These are phyloP conservation scores for Ascoidea tarda DNA, from an alignment of 805 yeast species.

Conservation along the genomic window DNA sequence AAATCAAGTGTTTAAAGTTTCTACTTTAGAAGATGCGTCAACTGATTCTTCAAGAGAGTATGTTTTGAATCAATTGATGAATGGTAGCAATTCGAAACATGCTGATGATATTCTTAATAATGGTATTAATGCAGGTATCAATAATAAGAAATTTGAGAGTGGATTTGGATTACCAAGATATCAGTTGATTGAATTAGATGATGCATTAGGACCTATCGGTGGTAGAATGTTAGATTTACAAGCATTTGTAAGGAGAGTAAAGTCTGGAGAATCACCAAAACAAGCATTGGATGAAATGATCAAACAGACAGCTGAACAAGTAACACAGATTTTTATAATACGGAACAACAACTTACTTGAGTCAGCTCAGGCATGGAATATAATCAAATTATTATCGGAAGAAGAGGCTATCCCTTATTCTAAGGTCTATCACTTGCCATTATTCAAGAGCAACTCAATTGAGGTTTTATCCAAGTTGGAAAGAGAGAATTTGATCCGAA, in stretches of 20 bases:
- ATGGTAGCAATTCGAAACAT: conserved; percentile 17
- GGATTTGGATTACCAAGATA: conserved; percentile 12
- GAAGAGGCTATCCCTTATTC: conserved; percentile 30
- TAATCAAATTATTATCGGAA: conserved; percentile 50
- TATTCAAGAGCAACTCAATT: conserved; percentile 43
- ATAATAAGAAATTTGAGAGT: conserved; percentile 12
- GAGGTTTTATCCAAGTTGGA: conserved; percentile 59
- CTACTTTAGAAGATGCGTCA: conserved; percentile 73
- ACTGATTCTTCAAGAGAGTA: conserved; percentile 53
- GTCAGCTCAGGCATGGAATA: conserved; percentile 78
- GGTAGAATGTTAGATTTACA: conserved; percentile 93
- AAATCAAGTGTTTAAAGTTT: conserved; percentile 68
- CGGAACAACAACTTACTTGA: conserved; percentile 28
- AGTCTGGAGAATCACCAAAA: conserved; percentile 72
- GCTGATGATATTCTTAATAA: background rate
- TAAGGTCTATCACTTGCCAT: conserved; percentile 39
- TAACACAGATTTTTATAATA: conserved; percentile 46
- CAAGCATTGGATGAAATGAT: conserved; percentile 73
- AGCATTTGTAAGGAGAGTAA: conserved; percentile 75
- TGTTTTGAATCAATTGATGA: conserved; percentile 38
- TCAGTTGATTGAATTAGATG: conserved; percentile 23
- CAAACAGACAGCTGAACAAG: conserved; percentile 74
- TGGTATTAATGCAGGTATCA: background rate
- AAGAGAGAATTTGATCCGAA: conserved; percentile 58
- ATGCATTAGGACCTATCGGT: conserved; percentile 63